Evolutionary conservation across 2,329 filamentous ascomycete species (phyloP), one percentile per base, ranked within the genome.

Genomic region (Neophaeococcomyces aloes): DNA sequence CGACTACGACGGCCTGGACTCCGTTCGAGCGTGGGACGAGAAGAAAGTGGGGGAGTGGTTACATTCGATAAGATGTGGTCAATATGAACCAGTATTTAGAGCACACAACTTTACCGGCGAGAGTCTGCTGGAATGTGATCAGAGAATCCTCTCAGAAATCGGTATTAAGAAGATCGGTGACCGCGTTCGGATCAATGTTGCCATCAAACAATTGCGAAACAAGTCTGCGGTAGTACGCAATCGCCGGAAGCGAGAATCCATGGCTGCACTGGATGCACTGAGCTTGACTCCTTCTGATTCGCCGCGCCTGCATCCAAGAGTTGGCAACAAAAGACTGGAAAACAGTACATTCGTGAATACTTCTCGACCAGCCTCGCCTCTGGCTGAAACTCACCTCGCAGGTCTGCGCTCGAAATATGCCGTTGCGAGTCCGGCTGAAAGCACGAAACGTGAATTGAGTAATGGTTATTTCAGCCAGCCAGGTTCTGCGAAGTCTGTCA

Each of bases 151-250:
- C 51, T 93, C 94, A 64, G 91, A 98, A 63, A 94, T 98, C 78
- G 91, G 91, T 33, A 89, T 98, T 55, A 93, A 94, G 55, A 98
- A 96, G 65, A 85, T 98, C 52, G 91, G 91, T 51, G 91, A 98
- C 63, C 81, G 91, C 42, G 89, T 98, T 29, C 84, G 89, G 50
- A 81, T 98, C 48, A 88, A 86, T 57, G 74, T 88, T 49, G 81
- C 81, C 53, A 87, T 89, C 59, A 89, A 89, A 67, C 84, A 86
- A 62, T 70, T 91, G 45, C 73, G 85, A 52, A 86, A 81, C 44
- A 85, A 79, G 62, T 77, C 82, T 4, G 82, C 83, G 53, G 77
- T 81, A 47, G 85, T 83, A 57, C 78, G 81, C 56, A 86, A 83
- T 65, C 87, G 86, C 68, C 78, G 86, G 48, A 86, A 94, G 68